Evolutionary conservation across 2,329 filamentous ascomycete species (phyloP).

Genomic region (Juglanconis sp.): DNA sequence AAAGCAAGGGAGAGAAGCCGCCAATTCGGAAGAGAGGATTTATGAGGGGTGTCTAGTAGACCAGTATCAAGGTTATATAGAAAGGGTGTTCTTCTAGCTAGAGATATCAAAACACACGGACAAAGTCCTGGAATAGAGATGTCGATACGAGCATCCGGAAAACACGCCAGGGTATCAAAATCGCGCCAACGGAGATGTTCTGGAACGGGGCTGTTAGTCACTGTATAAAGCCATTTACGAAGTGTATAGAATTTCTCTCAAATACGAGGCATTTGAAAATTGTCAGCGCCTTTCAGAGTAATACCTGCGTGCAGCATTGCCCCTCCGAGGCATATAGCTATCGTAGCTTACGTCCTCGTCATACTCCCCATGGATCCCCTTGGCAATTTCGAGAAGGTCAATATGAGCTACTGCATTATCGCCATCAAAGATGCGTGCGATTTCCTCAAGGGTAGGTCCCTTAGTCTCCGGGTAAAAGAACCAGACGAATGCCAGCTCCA

Average conservation of each 20-base stretch:
- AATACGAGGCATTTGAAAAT: not conserved
- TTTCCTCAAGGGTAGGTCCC: slow-evolving; percentile 67
- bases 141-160: too few relatives aligned
- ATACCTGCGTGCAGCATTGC: slow-evolving; percentile 14
- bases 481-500: slow-evolving; percentile 60
- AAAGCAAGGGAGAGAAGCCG: slow-evolving; percentile 26
- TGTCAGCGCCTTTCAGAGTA: slow-evolving; percentile 4
- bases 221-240: not conserved
- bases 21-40: slow-evolving; percentile 30
- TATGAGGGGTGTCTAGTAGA: slow-evolving; percentile 26
- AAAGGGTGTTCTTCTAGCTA: not conserved
- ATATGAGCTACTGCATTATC: slow-evolving; percentile 55
- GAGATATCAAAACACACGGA: too few relatives aligned
- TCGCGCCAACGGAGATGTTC: too few relatives aligned
- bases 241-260: not conserved
- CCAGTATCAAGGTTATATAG: not conserved
- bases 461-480: slow-evolving; percentile 69
- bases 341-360: slow-evolving; percentile 26
- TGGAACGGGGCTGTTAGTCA: too few relatives aligned
- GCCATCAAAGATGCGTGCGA: slow-evolving; percentile 69
- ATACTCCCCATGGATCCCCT: slow-evolving; percentile 44
- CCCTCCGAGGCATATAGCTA: slow-evolving; percentile 9
- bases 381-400: slow-evolving; percentile 53
- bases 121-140: too few relatives aligned
- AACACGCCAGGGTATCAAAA: too few relatives aligned